Percentiles rank a stretch among this genome's conserved stretches.
Evolutionary conservation across 2,329 filamentous ascomycete species (phyloP).

Genomic region (Exophiala sp.): DNA sequence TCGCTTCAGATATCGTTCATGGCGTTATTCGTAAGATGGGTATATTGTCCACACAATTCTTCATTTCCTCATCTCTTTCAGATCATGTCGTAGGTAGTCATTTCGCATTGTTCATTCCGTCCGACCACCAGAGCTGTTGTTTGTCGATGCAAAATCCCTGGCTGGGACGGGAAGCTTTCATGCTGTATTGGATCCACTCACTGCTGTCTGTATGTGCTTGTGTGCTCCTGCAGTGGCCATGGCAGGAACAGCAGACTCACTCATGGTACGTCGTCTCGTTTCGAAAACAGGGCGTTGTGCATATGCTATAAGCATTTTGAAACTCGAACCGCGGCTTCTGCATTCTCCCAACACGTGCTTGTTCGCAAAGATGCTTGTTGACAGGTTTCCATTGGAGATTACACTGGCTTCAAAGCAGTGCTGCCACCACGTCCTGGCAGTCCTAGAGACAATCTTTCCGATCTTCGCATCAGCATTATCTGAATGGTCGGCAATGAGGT

Average conservation of each 20-base stretch:
- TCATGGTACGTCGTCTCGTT: conserved; percentile 41
- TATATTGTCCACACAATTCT: not conserved
- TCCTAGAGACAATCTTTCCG: conserved; percentile 84
- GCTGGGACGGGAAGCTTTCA: conserved; percentile 5
- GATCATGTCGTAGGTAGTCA: not conserved
- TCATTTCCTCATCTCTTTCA: not conserved
- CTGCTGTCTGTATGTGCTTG: conserved; percentile 1
- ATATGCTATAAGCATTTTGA: conserved; percentile 88
- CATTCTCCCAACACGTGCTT: conserved; percentile 74
- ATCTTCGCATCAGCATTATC: conserved; percentile 76
- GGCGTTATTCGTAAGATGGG: not conserved
- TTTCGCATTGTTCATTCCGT: not conserved
- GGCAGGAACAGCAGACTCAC: conserved; percentile 30
- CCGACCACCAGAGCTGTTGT: conserved; percentile 9
- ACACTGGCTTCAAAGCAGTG: conserved; percentile 79
- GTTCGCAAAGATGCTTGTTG: conserved; percentile 75
- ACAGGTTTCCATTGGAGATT: conserved; percentile 46
- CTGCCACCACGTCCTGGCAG: conserved; percentile 95
- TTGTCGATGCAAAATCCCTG: not conserved
- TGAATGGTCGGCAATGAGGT: conserved; percentile 70
- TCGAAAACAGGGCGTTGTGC: conserved; percentile 67
- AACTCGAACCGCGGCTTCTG: conserved; percentile 77
- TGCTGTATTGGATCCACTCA: conserved; percentile 12
- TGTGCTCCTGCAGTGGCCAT: conserved; percentile 20
- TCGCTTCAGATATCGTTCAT: not conserved